These are phyloP conservation scores for Dipodascus geniculatus DNA, from an alignment of 805 yeast species.

Conservation along the genomic window DNA sequence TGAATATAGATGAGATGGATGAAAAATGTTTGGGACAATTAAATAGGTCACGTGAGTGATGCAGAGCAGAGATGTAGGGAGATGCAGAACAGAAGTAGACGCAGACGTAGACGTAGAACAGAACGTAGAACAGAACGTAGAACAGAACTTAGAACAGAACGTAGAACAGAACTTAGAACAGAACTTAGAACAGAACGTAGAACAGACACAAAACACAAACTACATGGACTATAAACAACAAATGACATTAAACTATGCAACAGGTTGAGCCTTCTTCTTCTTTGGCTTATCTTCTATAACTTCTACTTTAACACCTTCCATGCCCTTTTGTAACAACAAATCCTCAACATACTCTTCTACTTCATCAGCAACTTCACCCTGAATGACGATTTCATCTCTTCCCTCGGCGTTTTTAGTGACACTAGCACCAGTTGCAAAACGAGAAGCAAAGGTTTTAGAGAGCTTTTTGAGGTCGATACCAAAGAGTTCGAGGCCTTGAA, in stretches of 20 bases:
- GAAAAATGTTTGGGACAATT: too few species aligned
- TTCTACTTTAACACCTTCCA: slow-evolving; percentile 80
- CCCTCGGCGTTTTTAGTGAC: slow-evolving; percentile 84
- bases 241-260: not conserved
- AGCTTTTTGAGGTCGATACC: slow-evolving; percentile 82
- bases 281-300: slow-evolving; percentile 72
- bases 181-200: too few species aligned
- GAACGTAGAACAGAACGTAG: too few species aligned
- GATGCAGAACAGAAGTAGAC: too few species aligned
- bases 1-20: too few species aligned
- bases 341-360: slow-evolving; percentile 66
- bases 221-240: too few species aligned
- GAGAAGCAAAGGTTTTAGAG: slow-evolving; percentile 84
- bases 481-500: slow-evolving; percentile 79
- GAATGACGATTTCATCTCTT: slow-evolving; percentile 82
- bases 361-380: slow-evolving; percentile 91
- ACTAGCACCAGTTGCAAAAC: slow-evolving; percentile 92
- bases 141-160: too few species aligned
- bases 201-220: not conserved
- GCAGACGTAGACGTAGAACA: too few species aligned
- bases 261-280: slow-evolving; percentile 34
- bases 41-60: too few species aligned
- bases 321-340: slow-evolving; percentile 68
- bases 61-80: too few species aligned
- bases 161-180: too few species aligned